phyloP scores from a whole-genome alignment of 2,329 filamentous ascomycete species.

The Colletotrichum cereale region DNA sequence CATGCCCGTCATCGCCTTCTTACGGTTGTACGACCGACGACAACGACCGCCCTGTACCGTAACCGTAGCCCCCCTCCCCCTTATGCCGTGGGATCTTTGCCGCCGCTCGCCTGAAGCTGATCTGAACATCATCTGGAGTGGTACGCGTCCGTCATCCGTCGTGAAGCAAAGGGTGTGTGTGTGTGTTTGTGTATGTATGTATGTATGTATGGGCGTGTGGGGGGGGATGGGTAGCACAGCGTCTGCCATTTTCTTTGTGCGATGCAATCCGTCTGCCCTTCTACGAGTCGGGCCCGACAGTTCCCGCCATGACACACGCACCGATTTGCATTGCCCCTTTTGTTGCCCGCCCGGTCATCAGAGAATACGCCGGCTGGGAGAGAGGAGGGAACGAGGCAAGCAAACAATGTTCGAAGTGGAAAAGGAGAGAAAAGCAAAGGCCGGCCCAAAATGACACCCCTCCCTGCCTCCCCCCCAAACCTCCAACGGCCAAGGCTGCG shows the following conservation, averaged over 20 bases:
- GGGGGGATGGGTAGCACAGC: neutral
- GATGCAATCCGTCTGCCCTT: neutral
- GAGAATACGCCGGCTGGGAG: neutral
- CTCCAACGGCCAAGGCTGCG: neutral
- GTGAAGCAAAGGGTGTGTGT: neutral
- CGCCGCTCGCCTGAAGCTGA: constrained; percentile 17
- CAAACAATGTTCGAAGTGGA: neutral
- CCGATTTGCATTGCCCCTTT: neutral
- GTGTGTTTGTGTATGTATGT: neutral
- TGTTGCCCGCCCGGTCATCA: neutral
- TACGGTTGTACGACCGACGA: constrained; percentile 2
- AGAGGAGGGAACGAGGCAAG: neutral
- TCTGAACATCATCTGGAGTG: constrained; percentile 13
- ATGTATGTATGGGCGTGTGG: neutral
- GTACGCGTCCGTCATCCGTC: neutral
- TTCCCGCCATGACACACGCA: neutral
- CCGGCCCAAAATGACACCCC: neutral
- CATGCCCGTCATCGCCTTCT: neutral
- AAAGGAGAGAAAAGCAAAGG: neutral
- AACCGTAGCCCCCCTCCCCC: constrained; percentile 1
- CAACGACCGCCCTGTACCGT: neutral
- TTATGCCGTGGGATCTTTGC: constrained; percentile 2
- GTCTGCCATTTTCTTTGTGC: neutral
- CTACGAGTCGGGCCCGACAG: neutral
- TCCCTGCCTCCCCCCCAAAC: neutral